Conservation (phyloP, 306 rosid genomes). For the Cotoneaster glaucophyllus region DNA sequence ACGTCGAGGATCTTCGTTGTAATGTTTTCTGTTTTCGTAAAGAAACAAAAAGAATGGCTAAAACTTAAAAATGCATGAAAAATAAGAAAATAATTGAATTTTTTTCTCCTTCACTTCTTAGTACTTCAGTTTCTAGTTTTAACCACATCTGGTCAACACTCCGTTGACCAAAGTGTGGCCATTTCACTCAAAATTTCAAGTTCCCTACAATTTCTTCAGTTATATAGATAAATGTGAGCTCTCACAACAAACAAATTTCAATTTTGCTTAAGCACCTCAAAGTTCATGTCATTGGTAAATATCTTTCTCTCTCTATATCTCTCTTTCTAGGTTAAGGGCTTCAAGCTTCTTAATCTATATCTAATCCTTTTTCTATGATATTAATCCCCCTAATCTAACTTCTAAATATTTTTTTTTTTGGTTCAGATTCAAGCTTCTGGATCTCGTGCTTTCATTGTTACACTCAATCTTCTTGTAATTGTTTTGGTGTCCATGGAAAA, state of each 20-base stretch:
- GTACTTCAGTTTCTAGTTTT: background rate
- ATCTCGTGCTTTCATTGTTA: background rate
- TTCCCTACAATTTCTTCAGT: background rate
- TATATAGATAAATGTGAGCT: background rate
- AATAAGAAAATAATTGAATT: background rate
- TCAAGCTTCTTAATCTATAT: background rate
- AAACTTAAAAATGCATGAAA: background rate
- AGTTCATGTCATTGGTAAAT: background rate
- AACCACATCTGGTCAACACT: background rate
- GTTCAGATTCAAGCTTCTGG: background rate
- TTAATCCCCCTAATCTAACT: too few relatives aligned
- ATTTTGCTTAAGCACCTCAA: background rate
- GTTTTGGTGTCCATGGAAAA: constrained; percentile 3
- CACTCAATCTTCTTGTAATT: background rate
- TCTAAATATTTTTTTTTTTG: background rate
- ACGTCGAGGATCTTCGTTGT: background rate
- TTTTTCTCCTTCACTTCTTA: background rate
- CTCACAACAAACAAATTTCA: background rate
- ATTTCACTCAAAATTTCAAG: background rate
- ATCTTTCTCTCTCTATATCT: background rate
- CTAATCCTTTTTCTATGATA: background rate
- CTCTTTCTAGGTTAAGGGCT: background rate
- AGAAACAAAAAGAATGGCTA: background rate
- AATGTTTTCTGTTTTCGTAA: background rate
- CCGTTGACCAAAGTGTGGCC: background rate